Evolutionary conservation across 768 basidiomycete genomes (phyloP).

Genomic region (Rickenella mellea): DNA sequence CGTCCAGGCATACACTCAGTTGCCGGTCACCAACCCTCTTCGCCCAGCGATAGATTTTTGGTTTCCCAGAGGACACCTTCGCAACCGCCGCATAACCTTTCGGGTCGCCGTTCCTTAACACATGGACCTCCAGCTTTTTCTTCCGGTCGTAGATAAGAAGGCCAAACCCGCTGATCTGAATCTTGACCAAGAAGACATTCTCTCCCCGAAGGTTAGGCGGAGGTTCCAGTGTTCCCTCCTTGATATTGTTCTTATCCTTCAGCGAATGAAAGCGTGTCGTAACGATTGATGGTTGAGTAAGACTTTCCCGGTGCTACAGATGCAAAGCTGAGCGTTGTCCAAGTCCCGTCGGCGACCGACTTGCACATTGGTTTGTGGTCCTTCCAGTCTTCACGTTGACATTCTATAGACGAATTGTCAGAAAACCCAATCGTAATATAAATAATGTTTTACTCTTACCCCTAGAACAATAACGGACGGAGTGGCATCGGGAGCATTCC

Average conservation of each 20-base stretch:
- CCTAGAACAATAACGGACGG: conserved; percentile 26
- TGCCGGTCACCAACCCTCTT: neutral
- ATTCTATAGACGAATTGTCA: conserved; percentile 19
- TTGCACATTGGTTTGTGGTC: conserved; percentile 26
- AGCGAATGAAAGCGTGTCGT: too few relatives aligned
- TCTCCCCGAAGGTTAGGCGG: conserved; percentile 27
- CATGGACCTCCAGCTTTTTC: conserved; percentile 25
- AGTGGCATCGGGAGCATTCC: conserved; percentile 26
- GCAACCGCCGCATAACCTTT: conserved; percentile 9
- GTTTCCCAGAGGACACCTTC: neutral
- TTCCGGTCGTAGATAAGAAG: conserved; percentile 31
- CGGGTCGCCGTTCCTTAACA: conserved; percentile 15
- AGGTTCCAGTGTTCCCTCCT: too few relatives aligned
- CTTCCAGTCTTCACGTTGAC: conserved; percentile 32
- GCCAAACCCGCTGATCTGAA: conserved; percentile 16
- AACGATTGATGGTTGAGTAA: too few relatives aligned
- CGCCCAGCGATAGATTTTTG: conserved; percentile 1
- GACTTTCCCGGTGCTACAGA: too few relatives aligned
- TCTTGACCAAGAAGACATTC: conserved; percentile 29
- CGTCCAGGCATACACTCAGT: neutral
- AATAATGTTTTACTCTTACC: conserved; percentile 15
- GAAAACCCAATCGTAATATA: neutral
- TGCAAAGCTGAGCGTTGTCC: conserved; percentile 20
- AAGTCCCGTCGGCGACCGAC: conserved; percentile 28
- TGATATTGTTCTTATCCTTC: conserved; percentile 11